These are phyloP conservation scores for Marchantia paleacea DNA, from an alignment of 225 moss, liverwort and hornwort genomes.

Conservation along the genomic window DNA sequence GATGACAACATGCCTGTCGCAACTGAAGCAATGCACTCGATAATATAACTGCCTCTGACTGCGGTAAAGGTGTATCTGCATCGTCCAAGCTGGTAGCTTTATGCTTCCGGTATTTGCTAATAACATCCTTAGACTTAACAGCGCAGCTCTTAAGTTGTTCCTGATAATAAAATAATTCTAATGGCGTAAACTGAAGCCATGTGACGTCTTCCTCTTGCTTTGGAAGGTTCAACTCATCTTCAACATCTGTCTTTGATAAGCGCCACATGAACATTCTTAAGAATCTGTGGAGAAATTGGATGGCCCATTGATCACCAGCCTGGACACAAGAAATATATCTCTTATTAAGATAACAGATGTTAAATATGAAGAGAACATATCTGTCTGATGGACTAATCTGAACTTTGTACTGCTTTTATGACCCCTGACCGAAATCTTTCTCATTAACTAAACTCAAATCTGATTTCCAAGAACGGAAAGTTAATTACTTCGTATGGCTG, in stretches of 20 bases:
- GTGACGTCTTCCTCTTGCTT: conserved; percentile 67
- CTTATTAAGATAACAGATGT: no score
- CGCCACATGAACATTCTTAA: conserved; percentile 88
- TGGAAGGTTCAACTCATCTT: conserved; percentile 83
- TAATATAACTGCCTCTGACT: conserved; percentile 70
- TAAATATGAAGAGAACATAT: no score
- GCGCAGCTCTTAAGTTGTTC: conserved; percentile 95
- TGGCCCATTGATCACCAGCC: conserved; percentile 71
- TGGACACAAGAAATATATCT: conserved; percentile 25
- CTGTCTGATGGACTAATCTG: no score
- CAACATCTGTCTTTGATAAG: conserved; percentile 78
- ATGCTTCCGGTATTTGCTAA: conserved; percentile 61
- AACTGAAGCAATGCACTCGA: conserved; percentile 70
- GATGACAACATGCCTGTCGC: conserved; percentile 96
- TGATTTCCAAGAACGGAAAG: background rate
- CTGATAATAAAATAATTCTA: conserved; percentile 90
- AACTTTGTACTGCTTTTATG: no score
- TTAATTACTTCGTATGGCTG: conserved; percentile 80
- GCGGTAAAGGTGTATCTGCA: conserved; percentile 60
- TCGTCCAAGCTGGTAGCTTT: conserved; percentile 7
- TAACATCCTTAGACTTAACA: conserved; percentile 75
- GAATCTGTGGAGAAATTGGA: conserved; percentile 75
- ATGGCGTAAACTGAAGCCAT: conserved; percentile 82
- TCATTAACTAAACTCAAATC: no score
- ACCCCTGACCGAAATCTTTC: no score